Percentiles rank a stretch among this genome's conserved stretches.
Conservation (phyloP, 257 asterid species). For the Nicotiana paniculata region DNA sequence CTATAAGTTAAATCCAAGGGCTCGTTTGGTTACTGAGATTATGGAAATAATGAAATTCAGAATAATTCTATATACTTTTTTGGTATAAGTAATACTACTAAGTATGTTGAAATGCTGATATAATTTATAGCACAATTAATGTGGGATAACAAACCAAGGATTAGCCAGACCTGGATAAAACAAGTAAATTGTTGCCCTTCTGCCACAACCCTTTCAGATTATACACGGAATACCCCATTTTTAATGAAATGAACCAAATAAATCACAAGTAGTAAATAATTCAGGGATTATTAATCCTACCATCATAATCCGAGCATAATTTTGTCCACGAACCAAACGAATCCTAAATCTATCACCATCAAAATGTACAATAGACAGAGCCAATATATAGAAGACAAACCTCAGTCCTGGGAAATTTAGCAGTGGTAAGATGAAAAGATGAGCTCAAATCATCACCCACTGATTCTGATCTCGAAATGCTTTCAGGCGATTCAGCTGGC, state of each 20-base stretch:
- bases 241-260: background rate
- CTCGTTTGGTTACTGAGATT: background rate
- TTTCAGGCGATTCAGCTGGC: constrained; percentile 30
- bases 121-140: background rate
- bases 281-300: background rate
- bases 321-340: background rate
- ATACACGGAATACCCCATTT: background rate
- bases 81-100: background rate
- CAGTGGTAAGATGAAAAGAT: constrained; percentile 29
- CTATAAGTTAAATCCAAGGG: background rate
- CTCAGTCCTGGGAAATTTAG: constrained; percentile 20
- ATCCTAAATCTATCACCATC: background rate
- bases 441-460: constrained; percentile 36
- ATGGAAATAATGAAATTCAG: background rate
- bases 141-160: background rate
- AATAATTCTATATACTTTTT: background rate
- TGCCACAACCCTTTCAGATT: background rate
- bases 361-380: background rate
- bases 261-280: background rate
- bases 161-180: background rate
- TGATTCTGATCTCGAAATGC: constrained; percentile 26
- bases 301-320: background rate
- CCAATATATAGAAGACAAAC: constrained; percentile 10
- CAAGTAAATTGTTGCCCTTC: background rate
- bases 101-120: background rate